These are phyloP conservation scores for Puccinia horiana DNA, from an alignment of 1,284 basidiomycete species.

Conservation along the genomic window DNA sequence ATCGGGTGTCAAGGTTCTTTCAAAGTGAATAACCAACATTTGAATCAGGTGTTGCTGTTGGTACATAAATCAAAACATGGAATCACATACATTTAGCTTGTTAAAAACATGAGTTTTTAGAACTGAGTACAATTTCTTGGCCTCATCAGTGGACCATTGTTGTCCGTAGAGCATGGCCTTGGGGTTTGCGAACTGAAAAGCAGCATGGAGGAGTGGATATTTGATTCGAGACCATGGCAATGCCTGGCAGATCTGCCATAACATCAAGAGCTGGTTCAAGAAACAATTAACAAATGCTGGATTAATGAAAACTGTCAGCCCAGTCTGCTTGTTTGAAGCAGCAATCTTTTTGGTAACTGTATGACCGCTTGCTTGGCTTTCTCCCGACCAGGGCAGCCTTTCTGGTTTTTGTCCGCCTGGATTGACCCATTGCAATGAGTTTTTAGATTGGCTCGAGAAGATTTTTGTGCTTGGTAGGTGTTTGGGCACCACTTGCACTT, in stretches of 20 bases:
- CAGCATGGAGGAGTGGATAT: not conserved
- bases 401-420: not conserved
- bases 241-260: not conserved
- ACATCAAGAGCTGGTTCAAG: constrained; percentile 3
- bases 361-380: constrained; percentile 9
- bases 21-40: not conserved
- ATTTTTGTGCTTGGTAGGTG: not conserved
- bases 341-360: not conserved
- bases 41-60: not conserved
- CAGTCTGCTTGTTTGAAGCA: not conserved
- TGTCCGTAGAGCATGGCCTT: too few species aligned
- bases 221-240: constrained; percentile 11
- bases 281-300: not conserved
- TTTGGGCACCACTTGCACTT: not conserved
- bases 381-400: not conserved
- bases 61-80: not conserved
- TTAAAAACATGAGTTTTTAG: not conserved
- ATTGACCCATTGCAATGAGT: constrained; percentile 26
- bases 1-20: not conserved
- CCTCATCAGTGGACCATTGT: not conserved
- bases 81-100: not conserved
- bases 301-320: not conserved
- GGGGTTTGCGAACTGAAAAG: constrained; percentile 8
- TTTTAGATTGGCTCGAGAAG: not conserved
- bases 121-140: not conserved